Evolutionary conservation across 2,329 filamentous ascomycete species (phyloP).

Genomic region (Penicillium sp.): DNA sequence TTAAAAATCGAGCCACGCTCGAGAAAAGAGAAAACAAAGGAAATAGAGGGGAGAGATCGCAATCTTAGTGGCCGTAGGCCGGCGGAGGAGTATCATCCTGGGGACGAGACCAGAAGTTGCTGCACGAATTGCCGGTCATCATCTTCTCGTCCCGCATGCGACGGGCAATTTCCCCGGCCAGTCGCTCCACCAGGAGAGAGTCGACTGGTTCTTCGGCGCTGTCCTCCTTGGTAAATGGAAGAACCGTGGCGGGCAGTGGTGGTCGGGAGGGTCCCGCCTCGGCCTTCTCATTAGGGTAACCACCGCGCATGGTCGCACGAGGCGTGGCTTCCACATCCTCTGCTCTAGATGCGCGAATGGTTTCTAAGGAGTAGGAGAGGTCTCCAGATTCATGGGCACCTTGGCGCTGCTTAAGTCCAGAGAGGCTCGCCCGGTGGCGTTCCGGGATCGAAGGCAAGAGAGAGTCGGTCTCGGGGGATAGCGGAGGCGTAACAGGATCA

Average conservation of each 20-base stretch:
- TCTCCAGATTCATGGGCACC: conserved; percentile 25
- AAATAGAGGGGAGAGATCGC: background rate
- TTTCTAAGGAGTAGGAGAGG: conserved; percentile 26
- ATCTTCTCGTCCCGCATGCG: conserved; percentile 84
- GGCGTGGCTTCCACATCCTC: conserved; percentile 36
- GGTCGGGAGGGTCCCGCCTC: conserved; percentile 29
- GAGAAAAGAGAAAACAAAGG: conserved; percentile 3
- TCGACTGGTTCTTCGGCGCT: conserved; percentile 42
- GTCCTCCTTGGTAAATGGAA: conserved; percentile 37
- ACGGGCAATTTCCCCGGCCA: conserved; percentile 83
- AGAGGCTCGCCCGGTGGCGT: conserved; percentile 31
- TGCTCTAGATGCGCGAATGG: conserved; percentile 16
- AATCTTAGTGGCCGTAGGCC: conserved; percentile 43
- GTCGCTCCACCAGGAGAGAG: conserved; percentile 57
- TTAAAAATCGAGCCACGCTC: conserved; percentile 17
- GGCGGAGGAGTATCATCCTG: conserved; percentile 43
- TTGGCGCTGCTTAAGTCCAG: conserved; percentile 25
- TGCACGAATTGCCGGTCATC: conserved; percentile 31
- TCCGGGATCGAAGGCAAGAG: conserved; percentile 37
- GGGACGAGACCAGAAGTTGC: conserved; percentile 38
- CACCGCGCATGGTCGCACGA: conserved; percentile 27
- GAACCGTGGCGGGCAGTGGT: conserved; percentile 32
- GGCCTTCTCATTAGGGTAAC: conserved; percentile 26
- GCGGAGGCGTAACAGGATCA: conserved; percentile 54
- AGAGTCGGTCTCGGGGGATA: conserved; percentile 43